These are phyloP conservation scores for Trichoderma cornu-damae DNA, from an alignment of 2,329 filamentous ascomycete genomes.

Conservation along the genomic window DNA sequence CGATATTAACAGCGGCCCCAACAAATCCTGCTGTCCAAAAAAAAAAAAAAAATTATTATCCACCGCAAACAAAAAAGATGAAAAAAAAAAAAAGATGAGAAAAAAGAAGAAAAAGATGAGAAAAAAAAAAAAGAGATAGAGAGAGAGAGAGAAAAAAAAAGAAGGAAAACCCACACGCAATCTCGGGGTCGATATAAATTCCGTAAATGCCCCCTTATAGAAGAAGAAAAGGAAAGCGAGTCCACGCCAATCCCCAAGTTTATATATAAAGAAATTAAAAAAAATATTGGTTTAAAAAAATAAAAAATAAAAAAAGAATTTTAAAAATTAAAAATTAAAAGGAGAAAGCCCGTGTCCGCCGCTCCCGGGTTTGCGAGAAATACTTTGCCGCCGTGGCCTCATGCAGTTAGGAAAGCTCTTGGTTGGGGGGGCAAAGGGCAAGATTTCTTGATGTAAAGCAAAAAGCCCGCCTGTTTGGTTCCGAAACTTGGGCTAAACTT, in stretches of 20 bases:
- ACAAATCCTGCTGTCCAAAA: not conserved
- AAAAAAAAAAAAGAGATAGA: no score
- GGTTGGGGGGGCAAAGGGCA: not conserved
- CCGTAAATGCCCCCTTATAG: not conserved
- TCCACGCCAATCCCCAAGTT: not conserved
- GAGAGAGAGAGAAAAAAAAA: no score
- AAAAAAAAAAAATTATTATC: not conserved
- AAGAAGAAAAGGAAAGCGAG: not conserved
- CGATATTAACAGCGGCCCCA: not conserved
- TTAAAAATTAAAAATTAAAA: not conserved
- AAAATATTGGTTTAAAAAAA: no score
- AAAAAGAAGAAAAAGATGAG: not conserved
- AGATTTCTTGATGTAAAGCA: not conserved
- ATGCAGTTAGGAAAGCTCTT: not conserved
- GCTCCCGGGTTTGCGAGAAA: not conserved
- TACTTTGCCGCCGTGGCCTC: not conserved
- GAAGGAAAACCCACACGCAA: not conserved
- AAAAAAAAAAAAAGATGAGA: no score
- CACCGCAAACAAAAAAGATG: no score
- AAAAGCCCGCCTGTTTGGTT: no score
- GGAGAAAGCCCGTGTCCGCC: not conserved
- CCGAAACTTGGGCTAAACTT: no score
- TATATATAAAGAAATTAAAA: no score
- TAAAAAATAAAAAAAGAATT: not conserved
- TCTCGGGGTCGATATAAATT: conserved; percentile 13